phyloP scores from a whole-genome alignment of 768 basidiomycete genomes.

The Russula lepida region DNA sequence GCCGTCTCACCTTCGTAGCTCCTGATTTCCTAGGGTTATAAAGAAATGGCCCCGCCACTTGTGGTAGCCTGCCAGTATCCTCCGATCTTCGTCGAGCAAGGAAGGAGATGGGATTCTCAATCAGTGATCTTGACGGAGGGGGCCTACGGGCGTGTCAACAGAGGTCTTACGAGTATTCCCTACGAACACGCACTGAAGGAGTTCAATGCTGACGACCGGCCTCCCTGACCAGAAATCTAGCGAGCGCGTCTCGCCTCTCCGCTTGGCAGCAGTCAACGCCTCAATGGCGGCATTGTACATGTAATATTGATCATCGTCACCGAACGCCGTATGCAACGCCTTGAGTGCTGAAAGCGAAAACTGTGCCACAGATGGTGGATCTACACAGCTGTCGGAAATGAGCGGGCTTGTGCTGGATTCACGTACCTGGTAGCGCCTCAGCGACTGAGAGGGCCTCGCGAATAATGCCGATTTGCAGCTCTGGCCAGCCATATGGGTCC shows the following conservation, averaged over 20 bases:
- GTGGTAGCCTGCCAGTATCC: constrained; percentile 34
- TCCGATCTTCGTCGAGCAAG: constrained; percentile 36
- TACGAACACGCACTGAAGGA: constrained; percentile 54
- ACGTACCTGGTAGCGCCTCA: constrained; percentile 80
- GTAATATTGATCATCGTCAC: constrained; percentile 71
- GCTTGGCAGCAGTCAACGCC: constrained; percentile 64
- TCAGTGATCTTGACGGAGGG: constrained; percentile 58
- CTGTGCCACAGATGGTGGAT: constrained; percentile 76
- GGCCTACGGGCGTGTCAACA: constrained; percentile 38
- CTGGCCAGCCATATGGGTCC: constrained; percentile 83
- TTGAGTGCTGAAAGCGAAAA: constrained; percentile 86
- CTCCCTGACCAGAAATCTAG: constrained; percentile 85
- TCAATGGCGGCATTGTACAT: constrained; percentile 61
- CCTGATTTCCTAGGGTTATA: constrained; percentile 77
- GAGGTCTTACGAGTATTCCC: background rate
- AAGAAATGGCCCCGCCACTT: constrained; percentile 72
- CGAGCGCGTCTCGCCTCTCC: constrained; percentile 63
- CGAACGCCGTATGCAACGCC: constrained; percentile 57
- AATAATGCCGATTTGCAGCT: constrained; percentile 88
- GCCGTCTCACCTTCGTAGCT: constrained; percentile 44
- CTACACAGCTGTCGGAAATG: constrained; percentile 33
- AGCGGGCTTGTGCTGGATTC: background rate
- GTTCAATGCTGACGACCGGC: constrained; percentile 69
- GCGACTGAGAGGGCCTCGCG: constrained; percentile 88
- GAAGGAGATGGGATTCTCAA: constrained; percentile 60